phyloP scores from a whole-genome alignment of 768 basidiomycete species.

The Mycena polygramma region DNA sequence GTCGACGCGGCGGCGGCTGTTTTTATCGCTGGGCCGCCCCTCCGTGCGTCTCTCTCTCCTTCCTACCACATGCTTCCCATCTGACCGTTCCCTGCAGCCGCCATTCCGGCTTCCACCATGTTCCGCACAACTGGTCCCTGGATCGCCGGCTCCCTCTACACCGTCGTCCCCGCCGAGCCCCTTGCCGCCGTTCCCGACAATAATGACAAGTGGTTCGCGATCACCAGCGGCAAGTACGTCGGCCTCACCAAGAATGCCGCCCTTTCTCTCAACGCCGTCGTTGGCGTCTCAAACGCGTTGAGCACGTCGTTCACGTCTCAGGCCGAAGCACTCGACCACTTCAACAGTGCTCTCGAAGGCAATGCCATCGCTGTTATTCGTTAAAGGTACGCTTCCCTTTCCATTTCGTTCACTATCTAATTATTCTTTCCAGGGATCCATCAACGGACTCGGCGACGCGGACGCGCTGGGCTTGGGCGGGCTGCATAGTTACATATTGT shows the following conservation, averaged over 20 bases:
- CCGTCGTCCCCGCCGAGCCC: not conserved
- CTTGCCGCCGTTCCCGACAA: conserved; percentile 3
- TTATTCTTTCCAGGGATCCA: too few species aligned
- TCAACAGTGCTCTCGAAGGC: conserved; percentile 3
- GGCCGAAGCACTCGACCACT: not conserved
- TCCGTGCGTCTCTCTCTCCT: not conserved
- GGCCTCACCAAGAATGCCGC: conserved; percentile 2
- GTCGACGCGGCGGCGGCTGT: too few species aligned
- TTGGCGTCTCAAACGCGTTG: not conserved
- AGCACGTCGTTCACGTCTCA: not conserved
- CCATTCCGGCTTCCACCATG: not conserved
- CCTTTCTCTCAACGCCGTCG: not conserved
- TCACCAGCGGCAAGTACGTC: conserved; percentile 3
- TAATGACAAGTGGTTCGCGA: conserved; percentile 10
- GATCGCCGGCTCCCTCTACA: not conserved
- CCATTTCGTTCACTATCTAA: too few species aligned
- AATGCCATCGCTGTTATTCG: too few species aligned
- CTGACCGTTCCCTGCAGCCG: not conserved
- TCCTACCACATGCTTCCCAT: too few species aligned
- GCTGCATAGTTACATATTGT: too few species aligned
- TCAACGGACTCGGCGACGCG: too few species aligned
- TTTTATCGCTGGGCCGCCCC: too few species aligned
- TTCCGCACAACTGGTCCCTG: not conserved
- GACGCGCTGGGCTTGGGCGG: too few species aligned
- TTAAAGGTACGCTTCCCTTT: too few species aligned